Percentiles rank a stretch among this genome's conserved stretches.
These are phyloP conservation scores for Quercus cerris DNA, from an alignment of 306 rosid species.

Conservation along the genomic window DNA sequence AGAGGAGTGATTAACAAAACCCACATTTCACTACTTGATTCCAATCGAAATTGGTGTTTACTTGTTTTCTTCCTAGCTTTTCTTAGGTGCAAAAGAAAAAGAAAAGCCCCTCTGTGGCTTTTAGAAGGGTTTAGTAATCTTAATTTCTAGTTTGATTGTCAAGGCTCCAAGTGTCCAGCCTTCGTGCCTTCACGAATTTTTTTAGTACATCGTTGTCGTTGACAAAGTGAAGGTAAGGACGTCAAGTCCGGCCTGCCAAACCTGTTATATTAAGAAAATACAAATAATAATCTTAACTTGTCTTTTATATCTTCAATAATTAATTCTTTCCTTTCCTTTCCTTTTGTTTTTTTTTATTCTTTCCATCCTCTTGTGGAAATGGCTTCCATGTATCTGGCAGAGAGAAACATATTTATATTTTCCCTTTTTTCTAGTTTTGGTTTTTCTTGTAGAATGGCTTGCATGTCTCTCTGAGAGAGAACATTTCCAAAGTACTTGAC, in stretches of 20 bases:
- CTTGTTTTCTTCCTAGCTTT: too few species aligned
- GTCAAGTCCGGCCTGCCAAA: conserved; percentile 5
- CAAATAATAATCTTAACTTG: background rate
- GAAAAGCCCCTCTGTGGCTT: too few species aligned
- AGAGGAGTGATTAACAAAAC: background rate
- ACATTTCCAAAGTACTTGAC: too few species aligned
- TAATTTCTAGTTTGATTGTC: background rate
- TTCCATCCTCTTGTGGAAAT: background rate
- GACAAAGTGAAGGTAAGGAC: conserved; percentile 3
- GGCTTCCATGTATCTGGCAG: too few species aligned
- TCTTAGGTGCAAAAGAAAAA: too few species aligned
- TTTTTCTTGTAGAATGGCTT: conserved; percentile 8
- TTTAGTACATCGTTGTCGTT: conserved; percentile 10
- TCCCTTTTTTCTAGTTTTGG: background rate
- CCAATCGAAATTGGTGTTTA: background rate
- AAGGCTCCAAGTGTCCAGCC: conserved; percentile 24
- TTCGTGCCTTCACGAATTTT: conserved; percentile 35
- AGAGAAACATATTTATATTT: background rate
- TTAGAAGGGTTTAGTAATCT: background rate
- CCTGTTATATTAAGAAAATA: background rate
- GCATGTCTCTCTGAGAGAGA: conserved; percentile 3
- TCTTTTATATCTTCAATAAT: background rate
- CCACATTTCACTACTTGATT: background rate
- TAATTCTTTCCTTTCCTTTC: background rate
- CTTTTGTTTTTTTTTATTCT: background rate